Evolutionary conservation across 495 filamentous ascomycete species (phyloP).

Genomic region (Xylaria telfairii): DNA sequence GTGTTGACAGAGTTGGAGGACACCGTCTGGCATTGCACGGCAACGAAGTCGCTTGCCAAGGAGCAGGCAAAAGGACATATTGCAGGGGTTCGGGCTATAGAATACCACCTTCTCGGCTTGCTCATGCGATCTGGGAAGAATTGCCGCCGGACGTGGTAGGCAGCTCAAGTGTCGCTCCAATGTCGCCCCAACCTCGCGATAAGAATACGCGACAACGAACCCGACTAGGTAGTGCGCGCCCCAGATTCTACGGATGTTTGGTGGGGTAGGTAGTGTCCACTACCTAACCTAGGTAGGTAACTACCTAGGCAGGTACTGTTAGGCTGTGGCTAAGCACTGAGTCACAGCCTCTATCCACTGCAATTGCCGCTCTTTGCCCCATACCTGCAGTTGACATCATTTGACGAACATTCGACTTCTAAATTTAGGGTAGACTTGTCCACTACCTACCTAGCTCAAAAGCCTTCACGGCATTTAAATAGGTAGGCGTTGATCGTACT

Average conservation of each 20-base stretch:
- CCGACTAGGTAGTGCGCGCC: not conserved
- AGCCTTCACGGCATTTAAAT: not conserved
- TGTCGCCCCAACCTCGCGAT: not conserved
- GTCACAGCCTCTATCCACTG: too few relatives aligned
- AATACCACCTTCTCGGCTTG: conserved; percentile 31
- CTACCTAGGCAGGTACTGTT: too few relatives aligned
- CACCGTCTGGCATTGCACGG: conserved; percentile 35
- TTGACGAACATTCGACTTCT: not conserved
- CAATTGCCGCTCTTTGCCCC: too few relatives aligned
- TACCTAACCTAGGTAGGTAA: too few relatives aligned
- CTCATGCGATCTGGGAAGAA: conserved; percentile 27
- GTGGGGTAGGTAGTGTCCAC: too few relatives aligned
- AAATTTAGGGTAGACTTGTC: not conserved
- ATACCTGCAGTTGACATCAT: not conserved
- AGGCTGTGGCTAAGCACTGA: too few relatives aligned
- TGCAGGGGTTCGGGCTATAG: conserved; percentile 28
- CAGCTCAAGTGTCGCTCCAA: too few relatives aligned
- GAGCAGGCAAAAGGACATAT: conserved; percentile 28
- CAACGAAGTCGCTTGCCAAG: conserved; percentile 27
- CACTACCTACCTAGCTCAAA: not conserved
- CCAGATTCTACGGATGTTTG: too few relatives aligned
- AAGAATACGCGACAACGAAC: too few relatives aligned
- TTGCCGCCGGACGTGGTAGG: conserved; percentile 38
- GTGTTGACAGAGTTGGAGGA: conserved; percentile 35
- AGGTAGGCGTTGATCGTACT: not conserved